phyloP scores from a whole-genome alignment of 352 stramenopile genomes.

The Pythium chondricola region DNA sequence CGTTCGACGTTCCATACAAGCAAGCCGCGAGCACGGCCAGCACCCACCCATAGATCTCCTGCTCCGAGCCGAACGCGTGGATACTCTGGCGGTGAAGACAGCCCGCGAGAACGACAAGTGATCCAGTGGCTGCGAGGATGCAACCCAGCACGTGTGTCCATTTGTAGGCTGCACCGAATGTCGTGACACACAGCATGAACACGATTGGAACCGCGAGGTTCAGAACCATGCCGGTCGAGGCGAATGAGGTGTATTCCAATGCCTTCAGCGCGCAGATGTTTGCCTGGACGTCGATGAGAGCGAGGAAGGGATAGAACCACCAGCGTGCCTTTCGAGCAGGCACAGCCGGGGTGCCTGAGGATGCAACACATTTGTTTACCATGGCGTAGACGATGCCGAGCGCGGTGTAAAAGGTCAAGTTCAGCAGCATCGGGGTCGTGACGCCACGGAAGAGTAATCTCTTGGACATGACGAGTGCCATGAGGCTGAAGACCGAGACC shows the following conservation, averaged over 20 bases:
- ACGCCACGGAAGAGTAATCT: constrained; percentile 23
- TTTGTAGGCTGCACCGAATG: constrained; percentile 22
- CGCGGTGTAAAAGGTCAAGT: constrained; percentile 31
- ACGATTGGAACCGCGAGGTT: constrained; percentile 46
- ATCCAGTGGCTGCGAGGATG: constrained; percentile 12
- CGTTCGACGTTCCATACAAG: constrained; percentile 32
- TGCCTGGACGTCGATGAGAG: constrained; percentile 34
- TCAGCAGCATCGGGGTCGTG: constrained; percentile 28
- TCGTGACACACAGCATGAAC: constrained; percentile 23
- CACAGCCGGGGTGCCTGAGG: neutral
- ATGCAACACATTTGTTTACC: constrained; percentile 14
- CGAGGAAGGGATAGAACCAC: constrained; percentile 38
- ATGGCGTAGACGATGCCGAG: constrained; percentile 23
- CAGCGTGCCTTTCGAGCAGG: constrained; percentile 5
- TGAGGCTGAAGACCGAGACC: constrained; percentile 35
- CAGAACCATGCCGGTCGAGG: constrained; percentile 26
- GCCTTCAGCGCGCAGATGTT: constrained; percentile 29
- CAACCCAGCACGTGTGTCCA: constrained; percentile 26
- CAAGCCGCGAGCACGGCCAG: constrained; percentile 25
- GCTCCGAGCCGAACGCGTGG: constrained; percentile 11
- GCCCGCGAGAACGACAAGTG: constrained; percentile 23
- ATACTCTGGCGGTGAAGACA: constrained; percentile 14
- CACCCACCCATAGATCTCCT: constrained; percentile 27
- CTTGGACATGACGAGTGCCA: constrained; percentile 32
- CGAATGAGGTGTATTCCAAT: constrained; percentile 31